These are phyloP conservation scores for Rhizophagus sp. DNA, from an alignment of 192 early-diverging fungal species.

Conservation along the genomic window DNA sequence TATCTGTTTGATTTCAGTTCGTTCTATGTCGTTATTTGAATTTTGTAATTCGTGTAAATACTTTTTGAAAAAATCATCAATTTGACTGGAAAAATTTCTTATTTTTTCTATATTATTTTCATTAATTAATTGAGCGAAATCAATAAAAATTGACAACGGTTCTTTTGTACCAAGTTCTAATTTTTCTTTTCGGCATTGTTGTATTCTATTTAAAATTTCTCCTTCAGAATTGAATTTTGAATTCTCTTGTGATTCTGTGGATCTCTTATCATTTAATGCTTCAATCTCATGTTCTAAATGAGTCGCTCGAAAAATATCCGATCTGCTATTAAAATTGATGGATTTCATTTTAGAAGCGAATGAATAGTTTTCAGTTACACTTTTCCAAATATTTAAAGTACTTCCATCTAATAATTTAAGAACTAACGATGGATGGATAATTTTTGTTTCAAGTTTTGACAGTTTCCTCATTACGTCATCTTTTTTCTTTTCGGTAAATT, in stretches of 20 bases:
- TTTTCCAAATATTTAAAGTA: background rate
- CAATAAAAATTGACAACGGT: background rate
- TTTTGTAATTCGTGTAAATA: background rate
- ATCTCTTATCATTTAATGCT: background rate
- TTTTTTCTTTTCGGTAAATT: background rate
- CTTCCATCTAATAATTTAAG: background rate
- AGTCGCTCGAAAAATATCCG: background rate
- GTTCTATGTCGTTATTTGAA: background rate
- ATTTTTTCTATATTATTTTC: background rate
- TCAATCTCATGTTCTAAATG: background rate
- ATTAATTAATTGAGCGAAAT: background rate
- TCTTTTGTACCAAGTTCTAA: too few species aligned
- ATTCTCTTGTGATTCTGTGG: background rate
- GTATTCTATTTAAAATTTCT: background rate
- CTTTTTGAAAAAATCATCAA: background rate
- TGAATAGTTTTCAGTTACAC: background rate
- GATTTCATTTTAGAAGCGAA: background rate
- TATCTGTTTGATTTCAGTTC: background rate
- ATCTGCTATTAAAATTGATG: background rate
- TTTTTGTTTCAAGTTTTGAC: too few species aligned
- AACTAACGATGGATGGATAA: background rate
- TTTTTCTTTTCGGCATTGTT: background rate
- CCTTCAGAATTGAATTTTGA: slow-evolving; percentile 1
- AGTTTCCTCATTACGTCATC: background rate
- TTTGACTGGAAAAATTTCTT: background rate